Evolutionary conservation across 495 filamentous ascomycete genomes (phyloP), one percentile per base, ranked within the genome.

Genomic region (Penicillium diatomitis): DNA sequence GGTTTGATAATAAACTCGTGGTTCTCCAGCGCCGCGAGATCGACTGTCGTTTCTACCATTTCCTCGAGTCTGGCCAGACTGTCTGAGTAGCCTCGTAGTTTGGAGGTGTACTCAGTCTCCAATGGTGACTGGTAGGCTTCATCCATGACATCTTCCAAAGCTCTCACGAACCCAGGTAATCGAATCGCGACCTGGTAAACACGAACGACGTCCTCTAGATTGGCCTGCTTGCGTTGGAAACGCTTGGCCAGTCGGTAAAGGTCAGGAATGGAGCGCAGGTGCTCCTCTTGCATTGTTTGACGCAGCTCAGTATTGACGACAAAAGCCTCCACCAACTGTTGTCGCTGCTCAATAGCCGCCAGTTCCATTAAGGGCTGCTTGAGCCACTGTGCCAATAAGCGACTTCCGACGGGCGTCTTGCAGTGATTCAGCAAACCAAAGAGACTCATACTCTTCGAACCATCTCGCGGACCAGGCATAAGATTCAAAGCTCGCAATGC

Each of bases 1-100:
- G 92, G 89, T 68, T 97, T 99, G 74, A 99, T 97, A 57, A 94
- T 90, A 65, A 90, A 99, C 66, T 99, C 92, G 61, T 99, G 92
- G 60, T 92, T 90, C 51, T 97, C 91, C 37, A 97, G 76, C 5
- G 92, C 92, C 46, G 94, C 88, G 0, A 99, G 81, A 57, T 99
- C 92, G 44, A 99, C 91, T 0, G 92, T 97, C 2, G 92, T 96
- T 67, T 99, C 92, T 8, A 99, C 94, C 88, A 99, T 95, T 60
- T 99, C 92, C 55, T 92, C 88, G 32, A 99, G 71, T 65, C 88
- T 95, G 28, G 76, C 81, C 39, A 97, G 71, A 62, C 83, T 87
- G 55, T 91, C 83, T 5, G 84, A 86, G 52, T 86, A 81, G 48
- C 83, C 75, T 34, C 78, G 66, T 29, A 98, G 68, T 60, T 95